These are phyloP conservation scores for Ligustrum vulgare DNA, from an alignment of 257 asterid species.

Conservation along the genomic window DNA sequence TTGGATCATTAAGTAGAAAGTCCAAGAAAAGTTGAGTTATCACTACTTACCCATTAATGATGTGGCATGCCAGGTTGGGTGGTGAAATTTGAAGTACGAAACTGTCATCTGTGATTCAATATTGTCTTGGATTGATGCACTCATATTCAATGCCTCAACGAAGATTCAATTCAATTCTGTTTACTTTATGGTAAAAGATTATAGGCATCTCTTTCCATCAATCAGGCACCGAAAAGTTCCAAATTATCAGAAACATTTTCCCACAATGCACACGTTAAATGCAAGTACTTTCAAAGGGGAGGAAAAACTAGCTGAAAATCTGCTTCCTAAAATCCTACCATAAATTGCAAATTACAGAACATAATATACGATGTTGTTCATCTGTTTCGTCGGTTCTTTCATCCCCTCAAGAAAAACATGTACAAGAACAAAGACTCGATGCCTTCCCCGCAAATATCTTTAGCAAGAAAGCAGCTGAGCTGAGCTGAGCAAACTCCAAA, in stretches of 20 bases:
- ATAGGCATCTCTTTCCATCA: not conserved
- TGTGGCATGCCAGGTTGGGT: no score
- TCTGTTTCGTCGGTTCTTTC: conserved; percentile 35
- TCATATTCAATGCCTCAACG: no score
- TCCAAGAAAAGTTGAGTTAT: no score
- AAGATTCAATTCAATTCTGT: no score
- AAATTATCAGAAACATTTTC: not conserved
- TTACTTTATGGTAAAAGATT: not conserved
- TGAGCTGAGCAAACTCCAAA: conserved; percentile 36
- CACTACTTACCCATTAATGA: no score
- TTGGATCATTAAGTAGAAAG: no score
- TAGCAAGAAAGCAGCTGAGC: conserved; percentile 51
- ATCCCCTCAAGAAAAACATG: conserved; percentile 43
- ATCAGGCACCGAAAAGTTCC: not conserved
- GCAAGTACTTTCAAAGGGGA: not conserved
- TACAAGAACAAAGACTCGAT: conserved; percentile 32
- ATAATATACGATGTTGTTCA: conserved; percentile 35
- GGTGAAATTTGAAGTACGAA: no score
- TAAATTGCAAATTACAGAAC: conserved; percentile 41
- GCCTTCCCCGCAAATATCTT: conserved; percentile 40
- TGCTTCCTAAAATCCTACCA: not conserved
- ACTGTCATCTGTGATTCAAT: no score
- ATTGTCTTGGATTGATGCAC: no score
- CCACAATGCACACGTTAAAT: not conserved
- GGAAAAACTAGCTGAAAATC: not conserved